Evolutionary conservation across 1,284 basidiomycete species (phyloP), one percentile per base, ranked within the genome.

Genomic region (Malassezia sympodialis): DNA sequence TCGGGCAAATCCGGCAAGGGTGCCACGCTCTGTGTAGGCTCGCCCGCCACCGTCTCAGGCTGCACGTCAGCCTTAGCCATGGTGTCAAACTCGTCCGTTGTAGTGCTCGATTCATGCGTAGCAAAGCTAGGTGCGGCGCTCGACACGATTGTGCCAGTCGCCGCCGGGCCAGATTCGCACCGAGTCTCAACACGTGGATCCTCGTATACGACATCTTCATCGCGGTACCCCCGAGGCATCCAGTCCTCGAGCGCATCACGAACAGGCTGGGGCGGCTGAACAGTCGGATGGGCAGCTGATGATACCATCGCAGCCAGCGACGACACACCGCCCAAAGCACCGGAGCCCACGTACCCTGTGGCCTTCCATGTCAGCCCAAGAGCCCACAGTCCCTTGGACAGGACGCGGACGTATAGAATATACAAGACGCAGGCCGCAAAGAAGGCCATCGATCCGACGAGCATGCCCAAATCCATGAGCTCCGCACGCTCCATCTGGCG

Each of bases 401-500:
- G 50, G 23, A 74, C 35, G 32, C 72, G 58, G 14, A 66, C 68
- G 35, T 74, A 72, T 30, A 74, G 58, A 21, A 74, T 70, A 28
- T 66, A 74, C 32, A 51, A 47, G 4, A 74, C 63, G 40, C 70
- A 72, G 0, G 41, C 52, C 17, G 66, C 35, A 48, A 74, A 74
- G 54, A 74, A 74, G 45, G 56, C 17, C 28, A 71, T 62, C 5
- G 62, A 56, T 2, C 43, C 53, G 8, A 60, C 52, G 11, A 74
- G 58, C 52, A 72, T 62, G 14, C 53, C 56, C 23, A 61, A 58
- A 31, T 72, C 71, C 21, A 60, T 56, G 35, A 69, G 49, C 56
- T 74, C 72, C 12, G 65, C 63, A 5, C 70, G 50, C 56, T 74
- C 70, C 70, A 74, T 72, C 37, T 67, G 67, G 44, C 61, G 61